Evolutionary conservation across 768 basidiomycete species (phyloP).

Genomic region (Russula lepida): DNA sequence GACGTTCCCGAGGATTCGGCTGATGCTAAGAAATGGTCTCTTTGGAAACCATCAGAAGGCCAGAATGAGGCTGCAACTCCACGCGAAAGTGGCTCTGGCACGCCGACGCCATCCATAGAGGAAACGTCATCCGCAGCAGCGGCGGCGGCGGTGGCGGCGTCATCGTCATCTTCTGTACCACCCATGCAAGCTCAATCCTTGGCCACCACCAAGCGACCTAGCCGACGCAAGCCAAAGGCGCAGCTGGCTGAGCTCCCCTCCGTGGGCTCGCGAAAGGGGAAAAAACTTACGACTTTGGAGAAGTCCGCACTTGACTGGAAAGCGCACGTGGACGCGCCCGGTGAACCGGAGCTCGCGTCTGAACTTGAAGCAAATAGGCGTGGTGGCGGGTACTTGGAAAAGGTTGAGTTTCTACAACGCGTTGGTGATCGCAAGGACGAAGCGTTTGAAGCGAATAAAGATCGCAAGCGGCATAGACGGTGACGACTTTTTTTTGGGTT

Average conservation of each 20-base stretch:
- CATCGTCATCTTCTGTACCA: slow-evolving; percentile 14
- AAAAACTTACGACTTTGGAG: slow-evolving; percentile 76
- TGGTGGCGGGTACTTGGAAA: slow-evolving; percentile 75
- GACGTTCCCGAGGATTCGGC: slow-evolving; percentile 65
- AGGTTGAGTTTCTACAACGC: slow-evolving; percentile 72
- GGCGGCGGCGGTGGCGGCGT: not conserved
- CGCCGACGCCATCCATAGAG: not conserved
- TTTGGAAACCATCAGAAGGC: slow-evolving; percentile 34
- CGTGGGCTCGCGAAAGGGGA: slow-evolving; percentile 42
- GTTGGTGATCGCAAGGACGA: slow-evolving; percentile 68
- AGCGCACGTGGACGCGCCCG: slow-evolving; percentile 45
- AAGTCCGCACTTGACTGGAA: slow-evolving; percentile 87
- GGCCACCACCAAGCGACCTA: slow-evolving; percentile 36
- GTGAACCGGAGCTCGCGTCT: slow-evolving; percentile 42
- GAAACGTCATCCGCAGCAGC: slow-evolving; percentile 9
- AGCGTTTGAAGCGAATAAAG: slow-evolving; percentile 47
- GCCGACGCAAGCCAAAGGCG: slow-evolving; percentile 59
- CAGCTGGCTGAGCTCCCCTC: slow-evolving; percentile 47
- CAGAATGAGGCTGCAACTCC: slow-evolving; percentile 15
- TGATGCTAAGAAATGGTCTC: slow-evolving; percentile 72
- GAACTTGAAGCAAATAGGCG: slow-evolving; percentile 69
- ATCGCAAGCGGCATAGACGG: slow-evolving; percentile 38
- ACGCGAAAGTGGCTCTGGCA: slow-evolving; percentile 4
- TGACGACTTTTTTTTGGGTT: not conserved
- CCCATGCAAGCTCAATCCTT: not conserved